phyloP scores from a whole-genome alignment of 768 basidiomycete species.

The Boletus rubescentipes region DNA sequence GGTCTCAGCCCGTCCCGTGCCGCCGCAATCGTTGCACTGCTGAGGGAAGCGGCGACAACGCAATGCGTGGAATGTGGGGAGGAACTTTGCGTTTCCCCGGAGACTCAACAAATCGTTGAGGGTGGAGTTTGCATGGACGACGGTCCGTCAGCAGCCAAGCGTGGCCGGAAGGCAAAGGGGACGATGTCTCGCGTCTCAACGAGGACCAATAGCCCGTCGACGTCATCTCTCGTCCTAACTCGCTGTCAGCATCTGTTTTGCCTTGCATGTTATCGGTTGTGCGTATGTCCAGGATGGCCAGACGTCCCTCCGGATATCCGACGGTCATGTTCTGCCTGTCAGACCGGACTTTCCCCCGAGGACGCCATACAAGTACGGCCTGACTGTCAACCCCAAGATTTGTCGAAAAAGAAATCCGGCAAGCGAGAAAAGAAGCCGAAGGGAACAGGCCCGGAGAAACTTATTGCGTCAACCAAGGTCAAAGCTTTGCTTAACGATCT shows the following conservation, averaged over 20 bases:
- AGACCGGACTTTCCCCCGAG: slow-evolving; percentile 56
- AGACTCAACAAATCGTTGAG: slow-evolving; percentile 39
- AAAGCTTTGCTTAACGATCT: slow-evolving; percentile 80
- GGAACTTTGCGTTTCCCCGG: slow-evolving; percentile 62
- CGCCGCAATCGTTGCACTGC: slow-evolving; percentile 75
- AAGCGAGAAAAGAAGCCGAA: slow-evolving; percentile 70
- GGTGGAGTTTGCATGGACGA: slow-evolving; percentile 51
- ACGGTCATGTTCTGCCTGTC: slow-evolving; percentile 77
- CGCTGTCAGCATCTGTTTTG: slow-evolving; percentile 96
- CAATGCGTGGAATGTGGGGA: slow-evolving; percentile 86
- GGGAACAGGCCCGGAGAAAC: slow-evolving; percentile 51
- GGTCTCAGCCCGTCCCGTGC: slow-evolving; percentile 79
- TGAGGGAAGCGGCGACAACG: slow-evolving; percentile 84
- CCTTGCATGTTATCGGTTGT: slow-evolving; percentile 74
- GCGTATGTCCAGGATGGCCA: slow-evolving; percentile 82
- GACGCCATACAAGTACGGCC: slow-evolving; percentile 85
- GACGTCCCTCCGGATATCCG: slow-evolving; percentile 55
- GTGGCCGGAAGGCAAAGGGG: slow-evolving; percentile 55
- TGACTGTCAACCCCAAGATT: slow-evolving; percentile 46
- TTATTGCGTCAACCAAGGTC: slow-evolving; percentile 86
- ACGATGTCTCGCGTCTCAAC: slow-evolving; percentile 65
- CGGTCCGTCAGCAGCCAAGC: slow-evolving; percentile 47
- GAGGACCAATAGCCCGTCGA: slow-evolving; percentile 69
- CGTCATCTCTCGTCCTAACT: slow-evolving; percentile 71
- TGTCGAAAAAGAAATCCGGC: slow-evolving; percentile 58